Base-by-base conservation (phyloP, 305 asterid species). In the Withania somnifera region DNA sequence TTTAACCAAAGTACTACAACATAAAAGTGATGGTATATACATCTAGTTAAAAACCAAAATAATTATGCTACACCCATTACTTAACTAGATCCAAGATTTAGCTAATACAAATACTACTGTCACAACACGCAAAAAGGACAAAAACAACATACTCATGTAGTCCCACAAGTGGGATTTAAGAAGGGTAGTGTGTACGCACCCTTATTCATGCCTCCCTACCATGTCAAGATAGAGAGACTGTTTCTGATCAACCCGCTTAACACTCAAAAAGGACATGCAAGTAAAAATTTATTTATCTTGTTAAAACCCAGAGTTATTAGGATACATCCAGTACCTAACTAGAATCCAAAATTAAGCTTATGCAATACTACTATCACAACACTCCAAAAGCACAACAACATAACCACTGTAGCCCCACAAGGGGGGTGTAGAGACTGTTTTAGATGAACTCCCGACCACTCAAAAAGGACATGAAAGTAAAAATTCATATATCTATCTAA, bases 1-100 rank as follows among this genome's bases (percentile, higher is more conserved):
- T 84, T 91, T 95, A 82, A 94, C 36, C 99, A 36, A 97, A 84
- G 94, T 6, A 93, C 97, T 85, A 93, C 91, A 86, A 90, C 91
- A 90, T 93, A 93, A 77, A 98, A 97, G 24, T 80, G 93, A 86
- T 34, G 92, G 84, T 90, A 89, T 95, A 81, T 82, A 40, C 1
- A 42, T 42, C 20, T 24, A 3, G 58, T 40, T 42, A 52, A 5
- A 52, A 5, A 1, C 52, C 13, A 45, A 15, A 45, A 4, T 11
- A 45, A 9, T 45, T 11, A 45, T 10, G 52, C 10, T 10, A 45
- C 15, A 45, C 57, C 22, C 57, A 52, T 17, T 5, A 52, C 9
- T 52, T 30, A 30, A 30, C 34, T 30, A 3, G 34, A 30, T 30
- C 34, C 52, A 19, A 38, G 10, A 9, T 36, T 17, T 15, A 67